phyloP scores from a whole-genome alignment of 2,329 filamentous ascomycete species.

The Sporothrix brasiliensis region DNA sequence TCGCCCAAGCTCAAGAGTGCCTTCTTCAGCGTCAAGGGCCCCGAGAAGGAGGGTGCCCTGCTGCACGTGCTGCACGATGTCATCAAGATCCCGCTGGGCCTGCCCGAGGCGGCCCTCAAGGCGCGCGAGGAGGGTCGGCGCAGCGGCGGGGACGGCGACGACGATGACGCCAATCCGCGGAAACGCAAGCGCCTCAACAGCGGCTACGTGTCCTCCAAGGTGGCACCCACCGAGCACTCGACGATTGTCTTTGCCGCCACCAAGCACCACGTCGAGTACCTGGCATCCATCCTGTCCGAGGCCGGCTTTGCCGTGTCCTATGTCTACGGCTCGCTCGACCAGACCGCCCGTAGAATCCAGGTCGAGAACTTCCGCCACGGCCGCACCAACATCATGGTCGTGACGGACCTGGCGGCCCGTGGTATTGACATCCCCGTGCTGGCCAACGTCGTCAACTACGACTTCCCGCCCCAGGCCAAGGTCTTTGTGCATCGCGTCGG shows the following conservation, averaged over 20 bases:
- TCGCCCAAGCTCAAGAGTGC: conserved; percentile 94
- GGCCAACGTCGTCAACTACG: conserved; percentile 98
- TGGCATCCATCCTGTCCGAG: conserved; percentile 75
- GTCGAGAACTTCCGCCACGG: conserved; percentile 87
- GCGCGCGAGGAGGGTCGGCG: conserved; percentile 43
- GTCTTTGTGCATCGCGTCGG: conserved; percentile 96
- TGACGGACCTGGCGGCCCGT: conserved; percentile 93
- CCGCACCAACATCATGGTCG: conserved; percentile 85
- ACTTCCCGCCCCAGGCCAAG: conserved; percentile 95
- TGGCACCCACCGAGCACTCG: conserved; percentile 82
- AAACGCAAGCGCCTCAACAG: conserved; percentile 72
- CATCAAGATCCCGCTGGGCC: conserved; percentile 81
- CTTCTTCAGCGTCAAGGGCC: conserved; percentile 90
- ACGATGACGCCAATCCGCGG: conserved; percentile 57
- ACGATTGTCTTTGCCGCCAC: conserved; percentile 95
- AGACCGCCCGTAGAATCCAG: conserved; percentile 88
- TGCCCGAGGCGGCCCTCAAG: conserved; percentile 56
- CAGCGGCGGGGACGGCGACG: conserved; percentile 3
- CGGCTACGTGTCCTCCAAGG: conserved; percentile 54
- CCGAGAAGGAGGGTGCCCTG: conserved; percentile 90
- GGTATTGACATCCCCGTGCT: conserved; percentile 97
- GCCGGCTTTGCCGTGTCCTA: conserved; percentile 90
- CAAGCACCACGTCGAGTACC: conserved; percentile 96
- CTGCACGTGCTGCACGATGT: conserved; percentile 87
- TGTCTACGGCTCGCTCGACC: conserved; percentile 91